These are phyloP conservation scores for Tolypocladium tropicale DNA, from an alignment of 2,329 filamentous ascomycete genomes.

Conservation along the genomic window DNA sequence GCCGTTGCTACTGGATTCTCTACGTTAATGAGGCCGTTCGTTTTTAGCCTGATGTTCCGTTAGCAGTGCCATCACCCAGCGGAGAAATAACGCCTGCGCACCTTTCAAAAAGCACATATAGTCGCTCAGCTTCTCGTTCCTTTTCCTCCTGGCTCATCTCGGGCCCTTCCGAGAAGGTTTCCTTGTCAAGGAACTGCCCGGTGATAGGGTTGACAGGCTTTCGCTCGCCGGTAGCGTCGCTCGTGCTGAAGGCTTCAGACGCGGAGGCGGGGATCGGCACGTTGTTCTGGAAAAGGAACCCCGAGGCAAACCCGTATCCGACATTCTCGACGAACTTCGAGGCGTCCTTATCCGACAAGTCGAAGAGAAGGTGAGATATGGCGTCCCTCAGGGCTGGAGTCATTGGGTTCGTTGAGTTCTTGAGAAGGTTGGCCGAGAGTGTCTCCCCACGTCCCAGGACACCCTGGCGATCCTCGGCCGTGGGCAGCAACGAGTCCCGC, in stretches of 20 bases:
- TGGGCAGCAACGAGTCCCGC: constrained; percentile 61
- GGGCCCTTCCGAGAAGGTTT: constrained; percentile 46
- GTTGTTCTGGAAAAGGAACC: constrained; percentile 78
- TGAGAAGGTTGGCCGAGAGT: constrained; percentile 66
- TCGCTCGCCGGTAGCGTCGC: constrained; percentile 14
- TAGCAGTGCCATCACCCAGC: constrained; percentile 3
- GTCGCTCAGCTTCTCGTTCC: constrained; percentile 76
- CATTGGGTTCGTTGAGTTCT: constrained; percentile 63
- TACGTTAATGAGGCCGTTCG: constrained; percentile 65
- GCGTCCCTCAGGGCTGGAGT: constrained; percentile 63
- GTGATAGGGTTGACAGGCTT: constrained; percentile 71
- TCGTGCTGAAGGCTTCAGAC: constrained; percentile 32
- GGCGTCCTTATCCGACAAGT: constrained; percentile 73
- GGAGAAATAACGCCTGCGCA: constrained; percentile 18
- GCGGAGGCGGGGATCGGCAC: constrained; percentile 63
- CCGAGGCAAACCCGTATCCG: constrained; percentile 87
- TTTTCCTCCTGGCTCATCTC: constrained; percentile 90
- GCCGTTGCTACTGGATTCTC: constrained; percentile 70
- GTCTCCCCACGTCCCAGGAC: constrained; percentile 69
- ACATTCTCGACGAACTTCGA: constrained; percentile 79
- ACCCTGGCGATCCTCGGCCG: constrained; percentile 61
- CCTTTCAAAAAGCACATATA: constrained; percentile 89
- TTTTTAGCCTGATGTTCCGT: constrained; percentile 42
- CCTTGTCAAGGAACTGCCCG: constrained; percentile 66
- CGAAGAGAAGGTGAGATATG: constrained; percentile 73